Percentiles rank a stretch among this genome's conserved stretches.
These are phyloP conservation scores for Clavaria fumosa DNA, from an alignment of 768 basidiomycete species.

Conservation along the genomic window DNA sequence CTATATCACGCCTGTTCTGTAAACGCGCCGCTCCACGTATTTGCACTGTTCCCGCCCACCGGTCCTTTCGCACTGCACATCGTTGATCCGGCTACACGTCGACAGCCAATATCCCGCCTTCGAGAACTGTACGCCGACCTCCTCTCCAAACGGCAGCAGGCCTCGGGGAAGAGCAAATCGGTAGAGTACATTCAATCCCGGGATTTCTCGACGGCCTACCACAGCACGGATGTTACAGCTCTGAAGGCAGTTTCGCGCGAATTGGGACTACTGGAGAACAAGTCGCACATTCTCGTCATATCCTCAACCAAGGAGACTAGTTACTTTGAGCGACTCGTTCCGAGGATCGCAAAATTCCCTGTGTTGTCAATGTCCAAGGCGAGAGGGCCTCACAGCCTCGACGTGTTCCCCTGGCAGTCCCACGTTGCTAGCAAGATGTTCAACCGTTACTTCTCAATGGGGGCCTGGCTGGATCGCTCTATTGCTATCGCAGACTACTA, in stretches of 20 bases:
- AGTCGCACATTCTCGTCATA: slow-evolving; percentile 61
- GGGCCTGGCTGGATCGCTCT: slow-evolving; percentile 66
- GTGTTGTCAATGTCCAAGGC: slow-evolving; percentile 75
- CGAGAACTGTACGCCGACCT: slow-evolving; percentile 56
- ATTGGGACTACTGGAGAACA: slow-evolving; percentile 56
- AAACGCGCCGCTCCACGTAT: slow-evolving; percentile 66
- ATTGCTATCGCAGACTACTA: slow-evolving; percentile 78
- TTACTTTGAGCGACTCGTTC: slow-evolving; percentile 63
- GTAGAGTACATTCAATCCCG: slow-evolving; percentile 49
- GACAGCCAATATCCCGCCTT: slow-evolving; percentile 71
- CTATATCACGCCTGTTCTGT: slow-evolving; percentile 76
- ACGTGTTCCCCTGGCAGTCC: slow-evolving; percentile 81
- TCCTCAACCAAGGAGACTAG: slow-evolving; percentile 74
- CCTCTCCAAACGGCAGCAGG: slow-evolving; percentile 31
- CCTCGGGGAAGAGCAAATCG: slow-evolving; percentile 27
- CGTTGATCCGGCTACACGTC: slow-evolving; percentile 79
- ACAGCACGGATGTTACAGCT: slow-evolving; percentile 63
- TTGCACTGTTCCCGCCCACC: slow-evolving; percentile 69
- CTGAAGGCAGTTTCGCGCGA: slow-evolving; percentile 81
- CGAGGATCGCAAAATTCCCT: slow-evolving; percentile 72
- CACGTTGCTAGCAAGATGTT: slow-evolving; percentile 76
- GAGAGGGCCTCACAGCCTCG: slow-evolving; percentile 56
- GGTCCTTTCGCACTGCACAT: slow-evolving; percentile 65
- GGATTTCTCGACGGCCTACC: slow-evolving; percentile 58
- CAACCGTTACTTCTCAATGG: slow-evolving; percentile 62